Conservation (phyloP, 352 stramenopile species). For the Globisporangium cylindrosporum region DNA sequence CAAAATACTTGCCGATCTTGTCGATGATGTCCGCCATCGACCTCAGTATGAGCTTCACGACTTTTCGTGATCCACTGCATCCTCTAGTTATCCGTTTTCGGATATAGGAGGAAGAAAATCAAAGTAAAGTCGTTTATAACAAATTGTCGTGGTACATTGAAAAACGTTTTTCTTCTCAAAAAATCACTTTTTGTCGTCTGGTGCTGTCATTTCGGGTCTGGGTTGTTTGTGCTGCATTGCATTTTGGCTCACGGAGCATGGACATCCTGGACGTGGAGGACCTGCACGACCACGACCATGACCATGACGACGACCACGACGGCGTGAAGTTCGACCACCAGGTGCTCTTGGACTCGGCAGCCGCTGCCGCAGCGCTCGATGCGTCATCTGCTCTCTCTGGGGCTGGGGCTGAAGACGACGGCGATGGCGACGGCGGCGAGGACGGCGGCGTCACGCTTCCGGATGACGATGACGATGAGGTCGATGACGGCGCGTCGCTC, state of each 20-base stretch:
- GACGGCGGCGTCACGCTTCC: constrained; percentile 20
- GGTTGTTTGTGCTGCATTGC: neutral
- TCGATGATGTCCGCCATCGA: constrained; percentile 61
- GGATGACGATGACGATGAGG: constrained; percentile 19
- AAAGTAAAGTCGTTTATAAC: no score
- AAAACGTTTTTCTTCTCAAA: no score
- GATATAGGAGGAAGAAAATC: no score
- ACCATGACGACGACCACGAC: neutral
- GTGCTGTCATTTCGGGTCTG: no score
- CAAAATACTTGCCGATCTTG: constrained; percentile 71
- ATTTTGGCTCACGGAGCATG: constrained; percentile 6
- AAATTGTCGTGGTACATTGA: no score
- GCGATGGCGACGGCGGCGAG: constrained; percentile 12
- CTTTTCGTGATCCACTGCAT: constrained; percentile 4
- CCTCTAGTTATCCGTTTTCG: neutral
- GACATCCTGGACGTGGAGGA: constrained; percentile 19
- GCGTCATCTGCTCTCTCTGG: constrained; percentile 8
- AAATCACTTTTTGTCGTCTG: no score
- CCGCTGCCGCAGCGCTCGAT: constrained; percentile 11
- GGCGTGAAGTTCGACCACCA: constrained; percentile 11
- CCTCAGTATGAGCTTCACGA: neutral
- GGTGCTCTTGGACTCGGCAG: constrained; percentile 9
- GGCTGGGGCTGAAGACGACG: neutral
- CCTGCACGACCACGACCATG: constrained; percentile 8
- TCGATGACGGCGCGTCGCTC: constrained; percentile 16